These are phyloP conservation scores for Metschnikowia kofuensis DNA, from an alignment of 805 yeast species.

Conservation along the genomic window DNA sequence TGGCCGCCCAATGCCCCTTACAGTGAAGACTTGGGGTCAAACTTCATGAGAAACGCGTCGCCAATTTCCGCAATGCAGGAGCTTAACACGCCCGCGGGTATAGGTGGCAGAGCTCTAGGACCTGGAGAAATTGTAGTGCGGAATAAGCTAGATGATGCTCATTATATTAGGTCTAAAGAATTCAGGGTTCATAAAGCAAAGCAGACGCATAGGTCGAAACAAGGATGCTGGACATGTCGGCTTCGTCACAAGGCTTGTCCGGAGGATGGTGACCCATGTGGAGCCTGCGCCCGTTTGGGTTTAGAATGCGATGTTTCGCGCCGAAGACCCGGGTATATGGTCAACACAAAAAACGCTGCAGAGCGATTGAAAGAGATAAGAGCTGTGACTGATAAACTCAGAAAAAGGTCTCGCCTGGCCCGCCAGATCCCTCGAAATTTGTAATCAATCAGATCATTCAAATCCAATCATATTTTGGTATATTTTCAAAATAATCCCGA, in stretches of 20 bases:
- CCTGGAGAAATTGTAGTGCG: too few species aligned
- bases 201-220: slow-evolving; percentile 10
- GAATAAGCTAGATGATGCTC: too few species aligned
- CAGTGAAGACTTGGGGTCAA: too few species aligned
- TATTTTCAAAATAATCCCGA: too few species aligned
- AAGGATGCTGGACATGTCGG: slow-evolving; percentile 22
- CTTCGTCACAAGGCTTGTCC: slow-evolving; percentile 21
- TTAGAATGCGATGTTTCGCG: slow-evolving; percentile 15
- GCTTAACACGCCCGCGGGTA: too few species aligned
- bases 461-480: too few species aligned
- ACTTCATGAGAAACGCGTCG: too few species aligned
- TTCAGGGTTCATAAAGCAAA: background rate
- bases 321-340: slow-evolving; percentile 16
- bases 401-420: slow-evolving; percentile 2
- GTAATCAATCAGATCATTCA: too few species aligned
- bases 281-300: slow-evolving; percentile 15
- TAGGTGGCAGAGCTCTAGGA: too few species aligned
- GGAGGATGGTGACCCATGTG: slow-evolving; percentile 15
- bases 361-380: slow-evolving; percentile 9
- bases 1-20: too few species aligned
- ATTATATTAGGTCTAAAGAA: background rate
- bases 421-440: background rate
- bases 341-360: slow-evolving; percentile 2
- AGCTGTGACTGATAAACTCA: slow-evolving; percentile 7
- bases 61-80: too few species aligned